Conservation (phyloP, 768 basidiomycete species). For the Gautieria morchelliformis region DNA sequence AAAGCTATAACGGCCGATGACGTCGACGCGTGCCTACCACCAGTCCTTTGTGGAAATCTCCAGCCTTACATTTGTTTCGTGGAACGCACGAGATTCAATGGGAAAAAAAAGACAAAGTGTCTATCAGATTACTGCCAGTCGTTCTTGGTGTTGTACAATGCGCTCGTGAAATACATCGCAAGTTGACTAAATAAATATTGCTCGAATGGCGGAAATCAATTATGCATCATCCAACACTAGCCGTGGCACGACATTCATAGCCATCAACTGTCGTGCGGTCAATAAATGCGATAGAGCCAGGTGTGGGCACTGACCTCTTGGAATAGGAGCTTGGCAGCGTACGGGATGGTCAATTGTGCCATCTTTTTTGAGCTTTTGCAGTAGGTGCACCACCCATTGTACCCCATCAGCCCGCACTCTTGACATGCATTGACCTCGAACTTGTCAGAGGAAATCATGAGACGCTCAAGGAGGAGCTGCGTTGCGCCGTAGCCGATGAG, state of each 20-base stretch:
- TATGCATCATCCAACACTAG: conserved; percentile 73
- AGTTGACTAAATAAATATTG: not conserved
- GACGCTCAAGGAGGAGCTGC: conserved; percentile 87
- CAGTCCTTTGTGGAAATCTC: no score
- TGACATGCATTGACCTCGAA: conserved; percentile 96
- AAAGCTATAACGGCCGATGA: no score
- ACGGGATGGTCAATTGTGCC: conserved; percentile 91
- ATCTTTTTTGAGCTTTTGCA: conserved; percentile 97
- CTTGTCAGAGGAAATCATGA: conserved; percentile 99
- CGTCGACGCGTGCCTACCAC: no score
- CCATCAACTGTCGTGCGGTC: conserved; percentile 60
- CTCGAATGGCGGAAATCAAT: not conserved
- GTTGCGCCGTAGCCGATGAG: conserved; percentile 98
- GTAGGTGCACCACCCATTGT: conserved; percentile 93
- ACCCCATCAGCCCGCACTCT: conserved; percentile 90
- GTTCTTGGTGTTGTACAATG: no score
- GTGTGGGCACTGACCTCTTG: conserved; percentile 54
- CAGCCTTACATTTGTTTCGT: no score
- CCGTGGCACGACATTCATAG: conserved; percentile 93
- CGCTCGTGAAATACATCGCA: not conserved
- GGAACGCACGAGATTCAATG: no score
- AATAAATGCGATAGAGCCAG: conserved; percentile 1
- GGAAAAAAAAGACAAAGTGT: no score
- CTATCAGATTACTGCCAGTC: no score
- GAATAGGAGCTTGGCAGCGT: conserved; percentile 88